Conservation (phyloP, 2,329 filamentous ascomycete genomes). For the Colletotrichum spaethianum region DNA sequence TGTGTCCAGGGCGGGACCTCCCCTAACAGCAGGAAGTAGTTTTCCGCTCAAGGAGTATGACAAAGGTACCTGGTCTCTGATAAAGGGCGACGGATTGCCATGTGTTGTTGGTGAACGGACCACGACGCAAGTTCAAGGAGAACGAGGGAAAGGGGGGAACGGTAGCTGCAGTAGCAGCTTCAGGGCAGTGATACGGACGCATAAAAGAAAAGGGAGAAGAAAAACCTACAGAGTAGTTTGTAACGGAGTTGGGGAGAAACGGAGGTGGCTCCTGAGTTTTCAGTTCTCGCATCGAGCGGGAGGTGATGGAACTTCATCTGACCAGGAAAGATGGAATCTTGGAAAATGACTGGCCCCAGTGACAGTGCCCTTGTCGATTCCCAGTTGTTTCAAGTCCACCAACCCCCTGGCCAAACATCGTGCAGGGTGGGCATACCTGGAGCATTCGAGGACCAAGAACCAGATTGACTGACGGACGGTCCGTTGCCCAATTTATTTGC, state of each 20-base stretch:
- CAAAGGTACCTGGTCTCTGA: constrained; percentile 6
- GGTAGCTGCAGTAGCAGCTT: background rate
- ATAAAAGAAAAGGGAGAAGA: background rate
- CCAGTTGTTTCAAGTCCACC: constrained; percentile 40
- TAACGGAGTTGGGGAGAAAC: background rate
- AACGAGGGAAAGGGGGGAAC: background rate
- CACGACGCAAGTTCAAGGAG: constrained; percentile 9
- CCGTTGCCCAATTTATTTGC: background rate
- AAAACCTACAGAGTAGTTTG: background rate
- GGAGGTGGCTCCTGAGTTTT: constrained; percentile 3
- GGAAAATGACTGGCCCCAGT: constrained; percentile 31
- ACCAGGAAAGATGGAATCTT: constrained; percentile 9
- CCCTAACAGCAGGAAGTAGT: constrained; percentile 17
- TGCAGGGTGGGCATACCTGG: constrained; percentile 12
- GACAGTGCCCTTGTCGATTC: constrained; percentile 26
- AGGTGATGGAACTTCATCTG: background rate
- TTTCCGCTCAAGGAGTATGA: constrained; percentile 13
- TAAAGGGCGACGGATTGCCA: background rate
- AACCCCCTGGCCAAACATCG: constrained; percentile 27
- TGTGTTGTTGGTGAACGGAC: constrained; percentile 10
- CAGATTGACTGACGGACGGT: background rate
- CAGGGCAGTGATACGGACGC: background rate
- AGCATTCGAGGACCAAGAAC: background rate
- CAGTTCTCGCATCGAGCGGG: background rate
- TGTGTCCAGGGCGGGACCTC: constrained; percentile 17